Conservation (phyloP, 148 eudicot species). For the Rhododendron henanense region DNA sequence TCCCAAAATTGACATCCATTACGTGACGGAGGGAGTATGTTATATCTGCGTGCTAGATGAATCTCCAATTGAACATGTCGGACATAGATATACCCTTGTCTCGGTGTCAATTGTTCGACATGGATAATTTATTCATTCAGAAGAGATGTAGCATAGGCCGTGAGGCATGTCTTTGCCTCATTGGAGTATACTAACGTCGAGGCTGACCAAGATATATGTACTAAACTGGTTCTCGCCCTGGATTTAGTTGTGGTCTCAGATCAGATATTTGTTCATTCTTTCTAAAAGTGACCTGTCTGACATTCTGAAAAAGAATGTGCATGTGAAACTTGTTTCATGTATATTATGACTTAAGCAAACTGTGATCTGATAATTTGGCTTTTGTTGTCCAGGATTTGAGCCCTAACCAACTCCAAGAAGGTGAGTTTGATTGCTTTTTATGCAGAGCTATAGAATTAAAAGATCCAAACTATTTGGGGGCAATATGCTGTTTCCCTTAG, state of each 20-base stretch:
- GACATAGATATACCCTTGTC: not conserved
- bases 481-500: not conserved
- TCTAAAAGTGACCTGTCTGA: not conserved
- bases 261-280: not conserved
- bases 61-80: not conserved
- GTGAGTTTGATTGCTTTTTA: slow-evolving; percentile 35
- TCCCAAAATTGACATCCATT: too few species aligned
- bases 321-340: not conserved
- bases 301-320: not conserved
- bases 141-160: not conserved
- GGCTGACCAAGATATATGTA: not conserved
- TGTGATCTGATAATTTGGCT: slow-evolving; percentile 2
- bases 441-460: not conserved
- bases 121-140: not conserved
- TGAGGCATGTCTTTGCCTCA: not conserved
- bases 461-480: not conserved
- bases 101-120: not conserved
- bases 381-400: slow-evolving; percentile 56
- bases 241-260: not conserved
- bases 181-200: not conserved
- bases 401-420: slow-evolving; percentile 78
- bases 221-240: not conserved
- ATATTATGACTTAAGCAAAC: not conserved
- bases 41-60: not conserved
- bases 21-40: too few species aligned